Evolutionary conservation across 2,329 filamentous ascomycete genomes (phyloP), one percentile per base, ranked within the genome.

Genomic region (Colletotrichum costaricense): DNA sequence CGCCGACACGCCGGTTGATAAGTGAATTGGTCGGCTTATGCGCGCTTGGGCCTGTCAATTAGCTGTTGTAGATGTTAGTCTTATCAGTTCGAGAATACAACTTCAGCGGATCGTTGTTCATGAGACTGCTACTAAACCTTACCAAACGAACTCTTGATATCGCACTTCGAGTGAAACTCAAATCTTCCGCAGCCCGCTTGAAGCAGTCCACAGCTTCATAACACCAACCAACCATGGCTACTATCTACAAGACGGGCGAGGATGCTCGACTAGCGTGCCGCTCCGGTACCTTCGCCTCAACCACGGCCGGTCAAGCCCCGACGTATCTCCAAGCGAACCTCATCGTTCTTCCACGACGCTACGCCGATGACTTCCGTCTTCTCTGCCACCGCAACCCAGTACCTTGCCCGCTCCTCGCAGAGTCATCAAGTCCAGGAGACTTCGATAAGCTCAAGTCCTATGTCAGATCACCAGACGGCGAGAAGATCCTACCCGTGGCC

Each of bases 371-470:
- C 78, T 93, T 92, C 79, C 85, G 87, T 14, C 79, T 85, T 22
- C 86, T 92, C 28, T 92, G 90, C 79, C 83, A 84, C 1, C 86
- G 90, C 62, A 93, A 93, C 75, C 89, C 90, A 2, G 90, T 92
- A 0, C 87, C 90, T 0, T 92, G 90, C 76, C 90, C 90, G 1
- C 81, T 93, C 0, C 82, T 92, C 11, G 89, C 87, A 14, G 87
- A 89, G 77, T 89, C 87, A 3, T 80, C 81, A 0, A 56, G 74
- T 0, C 80, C 83, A 0, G 90, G 90, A 4, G 77, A 81, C 54
- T 87, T 81, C 73, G 77, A 80, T 59, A 73, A 78, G 3, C 77
- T 88, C n/a, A 82, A 79, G 24, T 82, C 82, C 1, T 72, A 79
- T 65, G 46, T 83, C 5, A 68, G 75, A 1, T 75, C 75, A 4